Conservation (phyloP, 306 rosid genomes). For the Ammopiptanthus mongolicus region DNA sequence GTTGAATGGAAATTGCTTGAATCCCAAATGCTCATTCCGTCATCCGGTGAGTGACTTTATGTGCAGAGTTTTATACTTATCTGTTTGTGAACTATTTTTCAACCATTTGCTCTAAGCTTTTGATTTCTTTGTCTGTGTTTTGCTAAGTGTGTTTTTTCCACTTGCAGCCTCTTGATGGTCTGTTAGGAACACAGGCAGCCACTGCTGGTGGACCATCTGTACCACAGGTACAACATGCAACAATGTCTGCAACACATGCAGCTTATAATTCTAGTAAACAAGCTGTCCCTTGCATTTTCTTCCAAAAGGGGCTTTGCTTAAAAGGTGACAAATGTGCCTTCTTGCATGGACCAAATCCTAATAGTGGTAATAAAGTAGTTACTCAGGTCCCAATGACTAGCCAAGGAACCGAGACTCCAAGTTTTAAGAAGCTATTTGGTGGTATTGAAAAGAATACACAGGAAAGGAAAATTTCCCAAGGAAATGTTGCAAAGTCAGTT, state of each 20-base stretch:
- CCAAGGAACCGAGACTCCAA: slow-evolving; percentile 44
- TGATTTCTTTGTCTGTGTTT: neutral
- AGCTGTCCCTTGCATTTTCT: slow-evolving; percentile 84
- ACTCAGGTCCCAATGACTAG: slow-evolving; percentile 35
- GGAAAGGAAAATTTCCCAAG: slow-evolving; percentile 52
- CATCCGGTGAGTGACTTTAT: slow-evolving; percentile 73
- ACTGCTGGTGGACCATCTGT: slow-evolving; percentile 49
- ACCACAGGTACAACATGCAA: slow-evolving; percentile 38
- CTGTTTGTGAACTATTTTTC: neutral
- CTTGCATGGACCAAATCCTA: slow-evolving; percentile 60
- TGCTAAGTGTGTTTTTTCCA: slow-evolving; percentile 17
- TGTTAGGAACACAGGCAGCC: slow-evolving; percentile 65
- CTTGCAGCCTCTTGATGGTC: slow-evolving; percentile 80
- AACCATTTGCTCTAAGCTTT: neutral
- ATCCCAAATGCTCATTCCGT: slow-evolving; percentile 86
- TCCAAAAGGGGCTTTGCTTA: slow-evolving; percentile 77
- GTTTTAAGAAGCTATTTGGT: slow-evolving; percentile 48
- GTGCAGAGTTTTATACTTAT: neutral
- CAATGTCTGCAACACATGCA: slow-evolving; percentile 37
- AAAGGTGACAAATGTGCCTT: slow-evolving; percentile 93
- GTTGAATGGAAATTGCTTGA: slow-evolving; percentile 93
- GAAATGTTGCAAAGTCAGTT: slow-evolving; percentile 29
- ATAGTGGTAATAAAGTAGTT: slow-evolving; percentile 42
- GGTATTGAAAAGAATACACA: slow-evolving; percentile 45
- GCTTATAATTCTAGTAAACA: slow-evolving; percentile 56